Base-by-base conservation (phyloP, 2,329 filamentous ascomycete genomes). In the Penicillium sp. region DNA sequence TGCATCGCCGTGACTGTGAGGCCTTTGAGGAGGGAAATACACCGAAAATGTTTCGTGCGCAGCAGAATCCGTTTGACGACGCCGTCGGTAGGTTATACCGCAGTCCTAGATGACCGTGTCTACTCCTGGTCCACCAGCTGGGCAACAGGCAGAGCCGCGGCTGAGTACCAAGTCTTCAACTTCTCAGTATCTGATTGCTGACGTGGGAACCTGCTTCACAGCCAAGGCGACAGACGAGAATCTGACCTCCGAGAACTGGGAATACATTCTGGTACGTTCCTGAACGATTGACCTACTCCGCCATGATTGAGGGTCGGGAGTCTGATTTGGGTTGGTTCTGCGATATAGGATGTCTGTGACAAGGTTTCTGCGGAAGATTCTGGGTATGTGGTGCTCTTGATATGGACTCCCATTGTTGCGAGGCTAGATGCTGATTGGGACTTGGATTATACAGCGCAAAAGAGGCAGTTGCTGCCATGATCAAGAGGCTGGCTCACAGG, bases 151-250 rank as follows among this genome's bases (percentile, higher is more conserved):
- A 11, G 32, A 42, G 32, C 26, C 24, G 32, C 20, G 22, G 20
- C n/a, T 11, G 22, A 16, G 29, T 11, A 16, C 37, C 24, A 22
- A 34, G 24, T 27, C 10, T 31, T 6, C 8, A 32, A 11, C 22
- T 20, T 23, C 31, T 11, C 26, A 5, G 29, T 10, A n/a, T 10
- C 24, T 11, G 45, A 20, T 43, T 44, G 55, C 60, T 70, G 50
- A 69, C 54, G 31, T 49, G 56, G 59, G 26, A 58, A 46, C 43
- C 49, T 52, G 34, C 40, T 14, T 42, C 14, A 57, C 62, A 85
- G 84, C 81, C 63, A 86, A 86, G 73, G 90, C 93, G 65, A 98
- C 93, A 46, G 93, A 98, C 72, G 93, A 98, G 78, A 98, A 96
- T 71, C 80, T 97, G 61, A 97, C 90, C 18, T 86, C 85, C 24